phyloP scores from a whole-genome alignment of 31 red algal genomes.

The Asparagopsis taxiformis region DNA sequence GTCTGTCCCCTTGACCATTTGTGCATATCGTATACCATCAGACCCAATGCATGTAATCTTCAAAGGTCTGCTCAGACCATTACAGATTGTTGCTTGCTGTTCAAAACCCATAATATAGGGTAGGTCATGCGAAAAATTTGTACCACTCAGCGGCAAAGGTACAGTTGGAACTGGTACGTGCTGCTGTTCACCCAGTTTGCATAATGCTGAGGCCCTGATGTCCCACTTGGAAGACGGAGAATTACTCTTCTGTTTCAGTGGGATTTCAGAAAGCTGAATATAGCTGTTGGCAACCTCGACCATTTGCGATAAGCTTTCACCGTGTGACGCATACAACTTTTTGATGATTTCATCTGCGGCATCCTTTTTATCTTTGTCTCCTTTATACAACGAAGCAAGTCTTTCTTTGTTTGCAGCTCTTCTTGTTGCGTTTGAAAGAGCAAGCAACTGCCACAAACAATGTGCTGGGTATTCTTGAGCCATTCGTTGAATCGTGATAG shows the following conservation, averaged over 20 bases:
- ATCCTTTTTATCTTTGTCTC: constrained; percentile 73
- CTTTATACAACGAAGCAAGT: constrained; percentile 55
- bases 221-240: constrained; percentile 25
- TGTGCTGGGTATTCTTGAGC: constrained; percentile 70
- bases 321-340: constrained; percentile 20
- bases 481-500: constrained; percentile 46
- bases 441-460: constrained; percentile 86
- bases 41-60: constrained; percentile 72
- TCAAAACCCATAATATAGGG: constrained; percentile 68
- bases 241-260: constrained; percentile 1
- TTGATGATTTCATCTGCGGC: constrained; percentile 68
- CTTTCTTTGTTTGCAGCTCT: constrained; percentile 43
- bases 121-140: constrained; percentile 19
- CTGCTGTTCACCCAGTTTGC: constrained; percentile 27
- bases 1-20: constrained; percentile 95
- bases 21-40: constrained; percentile 72
- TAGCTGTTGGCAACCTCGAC: constrained; percentile 65
- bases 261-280: constrained; percentile 69
- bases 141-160: constrained; percentile 55
- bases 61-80: constrained; percentile 77
- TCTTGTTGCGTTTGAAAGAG: constrained; percentile 80
- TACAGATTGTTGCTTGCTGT: constrained; percentile 46
- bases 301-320: constrained; percentile 57
- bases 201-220: constrained; percentile 23
- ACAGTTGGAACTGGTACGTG: constrained; percentile 74